These are phyloP conservation scores for Pterulicium gracile DNA, from an alignment of 1,284 basidiomycete genomes.

Conservation along the genomic window DNA sequence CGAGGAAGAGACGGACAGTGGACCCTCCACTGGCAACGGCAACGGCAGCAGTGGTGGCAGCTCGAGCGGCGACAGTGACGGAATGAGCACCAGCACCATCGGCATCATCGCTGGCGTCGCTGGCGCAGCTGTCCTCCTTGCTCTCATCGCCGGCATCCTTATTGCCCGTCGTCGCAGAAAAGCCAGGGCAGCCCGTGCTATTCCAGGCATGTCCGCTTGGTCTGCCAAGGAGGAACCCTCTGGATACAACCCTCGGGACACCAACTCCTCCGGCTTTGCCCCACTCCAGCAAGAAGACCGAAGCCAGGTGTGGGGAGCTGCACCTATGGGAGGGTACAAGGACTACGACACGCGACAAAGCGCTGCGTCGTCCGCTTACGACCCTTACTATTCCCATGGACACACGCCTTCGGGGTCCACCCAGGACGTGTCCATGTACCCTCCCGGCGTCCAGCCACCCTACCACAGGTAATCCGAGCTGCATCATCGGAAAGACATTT, in stretches of 20 bases:
- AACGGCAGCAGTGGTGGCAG: background rate
- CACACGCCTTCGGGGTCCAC: background rate
- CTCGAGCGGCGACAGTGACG: background rate
- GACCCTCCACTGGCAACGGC: background rate
- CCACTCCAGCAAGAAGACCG: background rate
- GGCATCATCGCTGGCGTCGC: background rate
- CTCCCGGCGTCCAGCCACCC: no score
- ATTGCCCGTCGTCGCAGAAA: background rate
- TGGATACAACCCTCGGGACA: background rate
- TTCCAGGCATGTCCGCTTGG: background rate
- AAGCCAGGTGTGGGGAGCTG: background rate
- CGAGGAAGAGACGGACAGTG: constrained; percentile 3
- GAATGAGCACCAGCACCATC: background rate
- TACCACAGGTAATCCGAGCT: no score
- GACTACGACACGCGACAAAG: background rate
- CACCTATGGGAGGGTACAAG: background rate
- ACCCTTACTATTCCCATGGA: background rate
- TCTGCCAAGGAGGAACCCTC: background rate
- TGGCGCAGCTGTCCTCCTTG: background rate
- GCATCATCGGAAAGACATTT: no score
- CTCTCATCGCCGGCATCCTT: background rate
- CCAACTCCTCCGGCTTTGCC: background rate
- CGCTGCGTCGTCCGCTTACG: background rate
- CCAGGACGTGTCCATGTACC: no score
- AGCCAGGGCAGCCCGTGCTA: background rate